These are phyloP conservation scores for Rhodotorula mucilaginosa DNA, from an alignment of 1,284 basidiomycete genomes.

Conservation along the genomic window DNA sequence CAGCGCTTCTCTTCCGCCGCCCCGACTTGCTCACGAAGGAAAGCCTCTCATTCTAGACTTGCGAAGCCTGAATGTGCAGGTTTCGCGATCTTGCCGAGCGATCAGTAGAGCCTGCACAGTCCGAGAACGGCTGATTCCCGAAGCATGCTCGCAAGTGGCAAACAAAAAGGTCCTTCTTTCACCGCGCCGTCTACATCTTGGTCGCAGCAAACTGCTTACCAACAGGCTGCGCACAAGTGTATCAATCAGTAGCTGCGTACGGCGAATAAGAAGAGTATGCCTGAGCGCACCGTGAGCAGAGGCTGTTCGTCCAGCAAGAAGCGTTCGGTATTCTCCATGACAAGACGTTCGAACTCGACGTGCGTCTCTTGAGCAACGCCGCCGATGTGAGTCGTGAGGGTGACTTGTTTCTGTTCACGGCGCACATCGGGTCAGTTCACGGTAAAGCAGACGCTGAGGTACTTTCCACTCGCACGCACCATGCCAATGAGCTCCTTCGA, in stretches of 20 bases:
- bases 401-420: background rate
- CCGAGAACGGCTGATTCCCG: no score
- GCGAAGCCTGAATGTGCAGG: no score
- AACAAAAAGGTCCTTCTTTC: no score
- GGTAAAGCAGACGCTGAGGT: background rate
- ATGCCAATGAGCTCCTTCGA: slow-evolving; percentile 8
- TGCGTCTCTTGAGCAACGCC: slow-evolving; percentile 6
- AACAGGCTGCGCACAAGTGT: background rate
- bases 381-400: slow-evolving; percentile 7
- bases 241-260: background rate
- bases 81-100: no score
- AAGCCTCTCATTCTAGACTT: no score
- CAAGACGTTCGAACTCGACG: slow-evolving; percentile 10
- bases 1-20: no score
- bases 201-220: background rate
- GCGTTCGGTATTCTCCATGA: background rate
- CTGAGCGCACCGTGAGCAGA: slow-evolving; percentile 2
- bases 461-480: background rate
- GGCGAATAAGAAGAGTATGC: no score
- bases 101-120: no score
- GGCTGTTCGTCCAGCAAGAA: background rate
- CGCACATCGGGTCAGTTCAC: no score
- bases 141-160: no score
- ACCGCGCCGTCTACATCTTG: no score
- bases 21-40: no score